These are phyloP conservation scores for Alisma plantagoaquatica DNA, from an alignment of 106 monocot genomes.

Conservation along the genomic window DNA sequence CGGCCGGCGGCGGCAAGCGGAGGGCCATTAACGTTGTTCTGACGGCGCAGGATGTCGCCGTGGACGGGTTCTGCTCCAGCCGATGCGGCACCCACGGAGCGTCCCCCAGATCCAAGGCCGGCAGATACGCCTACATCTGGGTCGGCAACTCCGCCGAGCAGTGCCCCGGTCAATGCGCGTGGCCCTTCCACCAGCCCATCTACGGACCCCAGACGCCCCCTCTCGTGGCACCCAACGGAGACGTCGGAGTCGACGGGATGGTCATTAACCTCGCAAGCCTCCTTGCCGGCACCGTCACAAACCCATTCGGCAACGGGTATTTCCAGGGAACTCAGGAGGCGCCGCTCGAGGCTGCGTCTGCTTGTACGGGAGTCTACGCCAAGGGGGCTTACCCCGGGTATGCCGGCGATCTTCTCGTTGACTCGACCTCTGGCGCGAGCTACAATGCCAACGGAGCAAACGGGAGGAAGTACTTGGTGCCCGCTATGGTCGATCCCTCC, in stretches of 20 bases:
- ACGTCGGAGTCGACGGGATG: no score
- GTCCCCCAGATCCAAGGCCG: no score
- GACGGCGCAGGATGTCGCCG: constrained; percentile 50
- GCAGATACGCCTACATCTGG: no score
- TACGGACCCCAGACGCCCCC: constrained; percentile 64
- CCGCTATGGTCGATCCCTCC: constrained; percentile 33
- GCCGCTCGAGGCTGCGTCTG: no score
- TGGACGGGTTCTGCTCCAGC: constrained; percentile 79
- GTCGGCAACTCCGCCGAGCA: constrained; percentile 65
- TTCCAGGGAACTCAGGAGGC: constrained; percentile 50
- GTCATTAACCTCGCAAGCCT: constrained; percentile 49
- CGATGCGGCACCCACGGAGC: no score
- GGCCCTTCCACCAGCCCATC: constrained; percentile 65
- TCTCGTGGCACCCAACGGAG: no score
- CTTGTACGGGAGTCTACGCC: no score
- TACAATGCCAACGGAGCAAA: constrained; percentile 6
- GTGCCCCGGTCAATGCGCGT: constrained; percentile 76
- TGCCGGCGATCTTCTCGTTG: no score
- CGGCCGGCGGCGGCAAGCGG: constrained; percentile 20
- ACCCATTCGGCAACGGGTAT: constrained; percentile 62
- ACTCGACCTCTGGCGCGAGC: constrained; percentile 1
- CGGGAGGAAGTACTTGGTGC: constrained; percentile 8
- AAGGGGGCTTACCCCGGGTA: no score
- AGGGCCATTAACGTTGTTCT: constrained; percentile 57
- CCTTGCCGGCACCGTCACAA: no score